Conservation (phyloP, 73 alveolate species). For the Paramecium pentaurelia region DNA sequence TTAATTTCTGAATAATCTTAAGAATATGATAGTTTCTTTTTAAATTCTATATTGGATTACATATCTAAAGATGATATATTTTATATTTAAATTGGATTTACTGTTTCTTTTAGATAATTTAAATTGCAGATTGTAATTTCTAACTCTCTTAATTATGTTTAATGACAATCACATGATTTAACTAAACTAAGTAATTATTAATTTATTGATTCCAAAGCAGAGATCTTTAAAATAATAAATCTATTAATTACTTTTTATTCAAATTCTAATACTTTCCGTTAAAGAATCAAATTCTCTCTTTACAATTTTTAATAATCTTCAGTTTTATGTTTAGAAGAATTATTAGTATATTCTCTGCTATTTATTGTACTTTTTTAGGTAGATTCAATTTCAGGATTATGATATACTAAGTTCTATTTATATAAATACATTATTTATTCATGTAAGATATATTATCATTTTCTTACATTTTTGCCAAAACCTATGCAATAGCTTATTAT, state of each 20-base stretch:
- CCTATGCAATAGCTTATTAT: not conserved
- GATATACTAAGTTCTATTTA: not conserved
- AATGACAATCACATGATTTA: constrained; percentile 1
- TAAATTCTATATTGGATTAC: not conserved
- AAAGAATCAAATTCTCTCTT: not conserved
- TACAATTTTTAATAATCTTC: constrained; percentile 10
- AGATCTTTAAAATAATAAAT: not conserved
- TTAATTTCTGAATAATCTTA: constrained; percentile 29
- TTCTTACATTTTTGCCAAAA: constrained; percentile 34
- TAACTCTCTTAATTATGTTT: not conserved
- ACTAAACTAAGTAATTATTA: not conserved
- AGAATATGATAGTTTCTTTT: not conserved
- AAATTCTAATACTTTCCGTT: not conserved
- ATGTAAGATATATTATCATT: not conserved
- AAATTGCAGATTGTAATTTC: not conserved
- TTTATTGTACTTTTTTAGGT: not conserved
- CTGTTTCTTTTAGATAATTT: not conserved
- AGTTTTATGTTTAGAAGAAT: constrained; percentile 25
- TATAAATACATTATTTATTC: not conserved
- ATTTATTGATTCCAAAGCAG: not conserved
- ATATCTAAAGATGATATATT: not conserved
- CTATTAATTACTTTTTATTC: not conserved
- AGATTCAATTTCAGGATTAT: constrained; percentile 23
- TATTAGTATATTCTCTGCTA: constrained; percentile 7
- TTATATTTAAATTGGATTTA: not conserved